These are phyloP conservation scores for Yamadazyma laniorum DNA, from an alignment of 805 yeast species.

Conservation along the genomic window DNA sequence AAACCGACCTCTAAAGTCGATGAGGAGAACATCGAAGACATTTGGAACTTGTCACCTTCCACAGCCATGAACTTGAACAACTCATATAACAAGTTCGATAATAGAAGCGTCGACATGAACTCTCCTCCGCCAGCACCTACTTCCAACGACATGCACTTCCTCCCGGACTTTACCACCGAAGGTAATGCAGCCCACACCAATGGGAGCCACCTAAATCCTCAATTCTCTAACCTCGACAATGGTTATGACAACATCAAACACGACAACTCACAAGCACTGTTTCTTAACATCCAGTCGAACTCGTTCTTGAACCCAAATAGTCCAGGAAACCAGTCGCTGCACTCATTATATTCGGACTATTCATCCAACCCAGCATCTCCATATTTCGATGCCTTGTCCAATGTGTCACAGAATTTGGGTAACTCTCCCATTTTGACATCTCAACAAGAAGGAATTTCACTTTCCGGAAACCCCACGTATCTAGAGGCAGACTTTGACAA, in stretches of 20 bases:
- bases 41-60: conserved; percentile 17
- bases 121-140: conserved; percentile 17
- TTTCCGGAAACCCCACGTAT: conserved; percentile 3
- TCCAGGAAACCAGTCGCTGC: conserved; percentile 15
- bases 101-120: neutral
- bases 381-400: conserved; percentile 33
- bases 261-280: conserved; percentile 1
- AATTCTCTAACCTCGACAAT: neutral
- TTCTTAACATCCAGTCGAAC: conserved; percentile 2
- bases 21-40: conserved; percentile 30
- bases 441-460: conserved; percentile 11
- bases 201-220: conserved; percentile 14
- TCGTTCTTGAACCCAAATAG: conserved; percentile 12
- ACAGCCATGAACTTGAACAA: neutral
- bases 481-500: conserved; percentile 24
- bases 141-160: conserved; percentile 16
- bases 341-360: conserved; percentile 34
- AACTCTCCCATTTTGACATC: conserved; percentile 4
- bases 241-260: conserved; percentile 19
- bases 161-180: conserved; percentile 12
- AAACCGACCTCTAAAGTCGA: conserved; percentile 15
- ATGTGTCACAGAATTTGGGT: conserved; percentile 8
- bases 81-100: neutral
- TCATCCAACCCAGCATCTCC: conserved; percentile 39
- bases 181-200: conserved; percentile 3